Base-by-base conservation (phyloP, 768 basidiomycete genomes). In the Agaricus subrufescens region DNA sequence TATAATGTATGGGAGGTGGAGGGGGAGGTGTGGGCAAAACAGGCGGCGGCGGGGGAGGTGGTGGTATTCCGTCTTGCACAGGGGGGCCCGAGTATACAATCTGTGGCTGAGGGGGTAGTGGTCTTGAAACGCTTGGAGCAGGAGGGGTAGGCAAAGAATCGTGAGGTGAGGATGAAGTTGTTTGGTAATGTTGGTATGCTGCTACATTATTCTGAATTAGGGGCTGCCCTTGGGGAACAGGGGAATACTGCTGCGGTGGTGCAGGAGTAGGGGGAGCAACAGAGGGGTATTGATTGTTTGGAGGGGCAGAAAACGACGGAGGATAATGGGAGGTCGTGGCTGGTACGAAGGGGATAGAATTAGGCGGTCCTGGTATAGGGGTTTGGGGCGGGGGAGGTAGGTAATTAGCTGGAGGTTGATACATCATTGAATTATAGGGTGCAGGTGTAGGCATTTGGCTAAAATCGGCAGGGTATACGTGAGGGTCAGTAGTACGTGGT, bases 381-480 rank as follows among this genome's bases (percentile, higher is more conserved):
- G 50, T 64, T 54, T 40, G 62, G 57, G 47, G 14, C 45, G 48
- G 27, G 37, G 7, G 34, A 4, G 67, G 65, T 29, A 65, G 61
- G 58, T 71, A 70, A 31, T 61, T 58, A 45, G 59, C 61, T 40
- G 64, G 62, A 42, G 59, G 30, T 52, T 67, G 67, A 50, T 67
- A 65, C 58, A 74, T 75, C 39, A 75, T 73, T 7, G 76, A 66
- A 47, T 68, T 63, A 54, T 75, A 76, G n/a, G 60, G 51, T 10
- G 60, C 50, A 15, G 73, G 64, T 38, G 67, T 68, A 23, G 79
- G 73, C 15, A 76, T 71, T 61, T 80, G 79, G 43, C 80, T 74
- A n/a, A 72, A 61, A 52, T 72, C 62, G 23, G 74, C 69, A n/a
- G 66, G 54, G 62, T 72, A 73, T 25, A 70, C 66, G 50, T 69